Percentiles rank a stretch among this genome's conserved stretches.
Evolutionary conservation across 129 eudicot genomes (phyloP).

Genomic region (Flaveria robusta): DNA sequence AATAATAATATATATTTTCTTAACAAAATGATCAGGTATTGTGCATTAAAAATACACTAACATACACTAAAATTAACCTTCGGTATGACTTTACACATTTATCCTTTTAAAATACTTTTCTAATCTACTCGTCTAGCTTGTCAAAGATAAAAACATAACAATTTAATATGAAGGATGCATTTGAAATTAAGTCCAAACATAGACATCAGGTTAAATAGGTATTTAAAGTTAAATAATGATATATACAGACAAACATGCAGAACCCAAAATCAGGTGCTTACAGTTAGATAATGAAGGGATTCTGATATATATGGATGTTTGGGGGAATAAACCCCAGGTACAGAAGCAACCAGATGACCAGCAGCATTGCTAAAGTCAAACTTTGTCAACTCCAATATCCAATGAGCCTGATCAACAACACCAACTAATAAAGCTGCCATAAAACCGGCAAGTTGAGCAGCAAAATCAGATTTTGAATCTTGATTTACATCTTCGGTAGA

Average conservation of each 20-base stretch:
- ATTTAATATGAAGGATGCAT: not conserved
- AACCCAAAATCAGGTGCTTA: slow-evolving; percentile 34
- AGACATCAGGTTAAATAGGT: not conserved
- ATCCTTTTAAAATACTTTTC: not conserved
- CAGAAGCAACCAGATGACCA: slow-evolving; percentile 82
- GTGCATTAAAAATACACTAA: not conserved
- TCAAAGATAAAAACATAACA: not conserved
- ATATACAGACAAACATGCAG: slow-evolving; percentile 13
- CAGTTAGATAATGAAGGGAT: slow-evolving; percentile 42
- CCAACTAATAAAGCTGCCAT: slow-evolving; percentile 72
- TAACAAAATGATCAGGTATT: not conserved
- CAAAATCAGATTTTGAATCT: slow-evolving; percentile 66
- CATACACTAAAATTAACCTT: not conserved
- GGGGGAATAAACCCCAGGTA: slow-evolving; percentile 77
- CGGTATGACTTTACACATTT: not conserved
- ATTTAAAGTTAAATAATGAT: not conserved
- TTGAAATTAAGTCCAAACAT: slow-evolving; percentile 5
- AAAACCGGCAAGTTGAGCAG: slow-evolving; percentile 90
- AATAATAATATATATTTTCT: not conserved
- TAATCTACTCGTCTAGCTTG: not conserved
- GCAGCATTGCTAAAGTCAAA: slow-evolving; percentile 69
- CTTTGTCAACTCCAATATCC: slow-evolving; percentile 74
- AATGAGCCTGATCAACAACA: slow-evolving; percentile 70
- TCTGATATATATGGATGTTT: slow-evolving; percentile 48
- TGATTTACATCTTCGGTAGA: slow-evolving; percentile 42